Percentiles rank a stretch among this genome's conserved stretches.
Evolutionary conservation across 805 yeast species (phyloP).

Genomic region (Spathaspora arborariae): DNA sequence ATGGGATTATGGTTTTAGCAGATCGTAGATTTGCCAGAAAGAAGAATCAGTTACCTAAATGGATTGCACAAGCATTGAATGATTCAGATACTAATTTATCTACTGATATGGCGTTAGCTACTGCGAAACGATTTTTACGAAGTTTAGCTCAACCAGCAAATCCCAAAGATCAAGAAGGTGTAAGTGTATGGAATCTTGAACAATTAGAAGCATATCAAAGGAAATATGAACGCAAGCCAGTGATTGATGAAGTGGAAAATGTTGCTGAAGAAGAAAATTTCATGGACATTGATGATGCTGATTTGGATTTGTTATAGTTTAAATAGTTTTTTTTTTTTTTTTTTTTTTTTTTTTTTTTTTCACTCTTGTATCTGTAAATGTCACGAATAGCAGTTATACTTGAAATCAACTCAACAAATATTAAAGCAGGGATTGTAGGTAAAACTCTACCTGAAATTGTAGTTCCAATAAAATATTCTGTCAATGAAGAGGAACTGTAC

Average conservation of each 20-base stretch:
- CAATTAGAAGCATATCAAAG: slow-evolving; percentile 60
- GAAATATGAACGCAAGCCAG: slow-evolving; percentile 35
- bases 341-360: background rate
- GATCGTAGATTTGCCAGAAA: slow-evolving; percentile 89
- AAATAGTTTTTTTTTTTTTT: background rate
- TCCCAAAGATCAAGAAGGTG: slow-evolving; percentile 88
- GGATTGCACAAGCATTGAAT: slow-evolving; percentile 91
- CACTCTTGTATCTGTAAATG: background rate
- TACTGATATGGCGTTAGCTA: slow-evolving; percentile 96
- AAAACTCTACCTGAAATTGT: slow-evolving; percentile 15
- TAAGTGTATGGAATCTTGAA: slow-evolving; percentile 84
- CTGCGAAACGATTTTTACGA: slow-evolving; percentile 87
- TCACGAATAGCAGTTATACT: slow-evolving; percentile 10
- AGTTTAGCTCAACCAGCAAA: slow-evolving; percentile 92
- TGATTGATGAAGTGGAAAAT: slow-evolving; percentile 18
- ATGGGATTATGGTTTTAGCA: slow-evolving; percentile 97
- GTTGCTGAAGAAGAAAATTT: slow-evolving; percentile 35
- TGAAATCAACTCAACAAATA: slow-evolving; percentile 13
- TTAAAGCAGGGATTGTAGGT: slow-evolving; percentile 26
- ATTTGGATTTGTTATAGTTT: slow-evolving; percentile 28
- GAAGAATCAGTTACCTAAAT: slow-evolving; percentile 85
- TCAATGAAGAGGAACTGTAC: background rate
- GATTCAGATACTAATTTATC: slow-evolving; percentile 92
- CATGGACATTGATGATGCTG: slow-evolving; percentile 47
- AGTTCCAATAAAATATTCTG: slow-evolving; percentile 3